phyloP scores from a whole-genome alignment of 2,329 filamentous ascomycete species.

The Cladophialophora bantiana region DNA sequence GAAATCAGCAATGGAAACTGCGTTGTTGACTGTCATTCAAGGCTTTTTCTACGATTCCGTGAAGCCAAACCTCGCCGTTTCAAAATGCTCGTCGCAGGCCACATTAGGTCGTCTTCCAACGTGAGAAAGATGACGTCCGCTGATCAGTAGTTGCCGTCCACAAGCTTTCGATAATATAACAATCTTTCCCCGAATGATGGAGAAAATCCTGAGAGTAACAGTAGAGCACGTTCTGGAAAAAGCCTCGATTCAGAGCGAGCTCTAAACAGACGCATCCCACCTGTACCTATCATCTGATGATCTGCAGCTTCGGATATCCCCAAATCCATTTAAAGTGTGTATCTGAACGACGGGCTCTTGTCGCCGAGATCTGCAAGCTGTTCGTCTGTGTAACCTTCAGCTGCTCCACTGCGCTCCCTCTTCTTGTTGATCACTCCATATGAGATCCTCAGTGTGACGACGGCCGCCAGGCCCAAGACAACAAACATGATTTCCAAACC shows the following conservation, averaged over 20 bases:
- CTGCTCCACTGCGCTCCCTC: slow-evolving; percentile 56
- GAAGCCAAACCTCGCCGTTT: too few relatives aligned
- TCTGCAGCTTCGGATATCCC: background rate
- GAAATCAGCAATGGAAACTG: too few relatives aligned
- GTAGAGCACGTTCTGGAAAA: background rate
- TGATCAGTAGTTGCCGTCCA: too few relatives aligned
- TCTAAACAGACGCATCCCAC: background rate
- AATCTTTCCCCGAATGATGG: too few relatives aligned
- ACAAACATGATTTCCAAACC: slow-evolving; percentile 60
- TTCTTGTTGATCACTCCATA: slow-evolving; percentile 68
- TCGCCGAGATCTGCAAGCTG: slow-evolving; percentile 68
- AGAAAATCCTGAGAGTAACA: background rate
- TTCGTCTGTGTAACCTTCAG: slow-evolving; percentile 53
- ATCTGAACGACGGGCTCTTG: slow-evolving; percentile 67
- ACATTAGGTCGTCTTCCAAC: too few relatives aligned
- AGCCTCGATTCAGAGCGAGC: background rate
- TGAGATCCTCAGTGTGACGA: slow-evolving; percentile 54
- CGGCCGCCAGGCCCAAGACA: slow-evolving; percentile 54
- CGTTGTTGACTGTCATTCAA: too few relatives aligned
- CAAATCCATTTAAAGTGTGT: slow-evolving; percentile 56
- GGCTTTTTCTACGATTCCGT: too few relatives aligned
- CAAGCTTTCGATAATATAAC: too few relatives aligned
- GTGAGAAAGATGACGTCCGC: too few relatives aligned
- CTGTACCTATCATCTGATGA: background rate
- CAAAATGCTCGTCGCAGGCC: too few relatives aligned